These are phyloP conservation scores for Rhinocladiella mackenziei DNA, from an alignment of 2,329 filamentous ascomycete species.

Conservation along the genomic window DNA sequence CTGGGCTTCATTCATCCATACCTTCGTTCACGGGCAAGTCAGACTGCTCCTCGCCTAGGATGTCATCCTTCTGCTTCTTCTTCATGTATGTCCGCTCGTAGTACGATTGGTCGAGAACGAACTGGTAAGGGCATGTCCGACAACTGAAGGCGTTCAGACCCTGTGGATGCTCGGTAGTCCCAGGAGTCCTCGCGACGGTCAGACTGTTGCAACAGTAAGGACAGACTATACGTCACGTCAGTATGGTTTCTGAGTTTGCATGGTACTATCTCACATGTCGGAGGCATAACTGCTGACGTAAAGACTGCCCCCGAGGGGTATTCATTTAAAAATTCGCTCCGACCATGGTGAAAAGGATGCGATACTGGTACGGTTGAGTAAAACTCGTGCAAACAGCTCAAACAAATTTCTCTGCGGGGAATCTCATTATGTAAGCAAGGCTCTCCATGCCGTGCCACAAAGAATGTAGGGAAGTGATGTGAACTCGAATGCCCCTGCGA, in stretches of 20 bases:
- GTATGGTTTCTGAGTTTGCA: background rate
- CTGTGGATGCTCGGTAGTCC: slow-evolving; percentile 38
- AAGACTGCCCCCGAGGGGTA: no score
- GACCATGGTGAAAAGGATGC: no score
- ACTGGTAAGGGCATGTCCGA: slow-evolving; percentile 90
- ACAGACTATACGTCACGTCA: slow-evolving; percentile 38
- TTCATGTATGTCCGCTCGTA: slow-evolving; percentile 77
- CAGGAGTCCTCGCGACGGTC: slow-evolving; percentile 43
- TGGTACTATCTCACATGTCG: slow-evolving; percentile 37
- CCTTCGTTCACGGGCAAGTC: slow-evolving; percentile 29
- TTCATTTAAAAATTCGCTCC: no score
- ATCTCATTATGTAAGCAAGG: no score
- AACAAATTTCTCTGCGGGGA: no score
- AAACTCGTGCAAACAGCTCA: no score
- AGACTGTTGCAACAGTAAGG: slow-evolving; percentile 49
- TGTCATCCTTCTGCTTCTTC: slow-evolving; percentile 81
- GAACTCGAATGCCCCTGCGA: no score
- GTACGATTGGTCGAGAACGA: slow-evolving; percentile 71
- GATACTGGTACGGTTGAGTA: no score
- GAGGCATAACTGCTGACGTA: slow-evolving; percentile 33
- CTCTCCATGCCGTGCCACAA: no score
- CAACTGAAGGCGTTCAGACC: slow-evolving; percentile 82
- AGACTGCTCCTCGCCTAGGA: slow-evolving; percentile 59
- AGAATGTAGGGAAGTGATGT: no score
- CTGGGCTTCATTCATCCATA: slow-evolving; percentile 1